phyloP scores from a whole-genome alignment of 169 alveolate species.

The Cyclospora cayetanensis region DNA sequence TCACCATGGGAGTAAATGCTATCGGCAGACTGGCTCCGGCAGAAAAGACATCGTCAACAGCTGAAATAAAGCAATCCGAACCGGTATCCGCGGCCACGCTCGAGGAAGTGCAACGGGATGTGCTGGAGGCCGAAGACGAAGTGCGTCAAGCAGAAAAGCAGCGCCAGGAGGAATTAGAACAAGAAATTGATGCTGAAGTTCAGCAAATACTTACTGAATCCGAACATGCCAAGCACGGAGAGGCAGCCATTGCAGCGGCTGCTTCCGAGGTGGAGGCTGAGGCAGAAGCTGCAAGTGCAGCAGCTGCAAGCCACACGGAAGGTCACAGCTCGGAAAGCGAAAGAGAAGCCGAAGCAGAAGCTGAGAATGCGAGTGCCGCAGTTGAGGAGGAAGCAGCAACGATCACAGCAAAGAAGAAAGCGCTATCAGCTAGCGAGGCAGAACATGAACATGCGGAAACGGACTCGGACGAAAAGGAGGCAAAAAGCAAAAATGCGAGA shows the following conservation, averaged over 20 bases:
- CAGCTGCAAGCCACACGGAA: neutral
- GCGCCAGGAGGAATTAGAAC: neutral
- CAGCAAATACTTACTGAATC: neutral
- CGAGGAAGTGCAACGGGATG: neutral
- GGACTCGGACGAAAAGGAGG: neutral
- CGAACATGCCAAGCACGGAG: neutral
- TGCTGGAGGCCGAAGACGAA: constrained; percentile 41
- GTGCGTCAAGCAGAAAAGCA: constrained; percentile 1
- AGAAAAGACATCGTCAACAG: neutral
- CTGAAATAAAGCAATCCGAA: neutral
- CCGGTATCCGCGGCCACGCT: neutral
- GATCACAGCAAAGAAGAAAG: neutral
- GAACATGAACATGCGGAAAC: neutral
- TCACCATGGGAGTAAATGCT: no score
- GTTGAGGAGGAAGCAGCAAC: neutral
- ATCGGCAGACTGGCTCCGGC: constrained; percentile 40
- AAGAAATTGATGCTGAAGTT: neutral
- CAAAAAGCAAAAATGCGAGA: neutral
- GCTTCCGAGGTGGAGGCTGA: neutral
- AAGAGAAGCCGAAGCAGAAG: neutral
- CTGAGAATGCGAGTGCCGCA: neutral
- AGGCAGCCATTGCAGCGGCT: neutral
- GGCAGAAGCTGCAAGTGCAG: constrained; percentile 16
- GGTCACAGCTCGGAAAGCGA: neutral
- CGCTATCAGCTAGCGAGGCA: neutral